Base-by-base conservation (phyloP, 306 rosid genomes). In the Prunus davidiana region DNA sequence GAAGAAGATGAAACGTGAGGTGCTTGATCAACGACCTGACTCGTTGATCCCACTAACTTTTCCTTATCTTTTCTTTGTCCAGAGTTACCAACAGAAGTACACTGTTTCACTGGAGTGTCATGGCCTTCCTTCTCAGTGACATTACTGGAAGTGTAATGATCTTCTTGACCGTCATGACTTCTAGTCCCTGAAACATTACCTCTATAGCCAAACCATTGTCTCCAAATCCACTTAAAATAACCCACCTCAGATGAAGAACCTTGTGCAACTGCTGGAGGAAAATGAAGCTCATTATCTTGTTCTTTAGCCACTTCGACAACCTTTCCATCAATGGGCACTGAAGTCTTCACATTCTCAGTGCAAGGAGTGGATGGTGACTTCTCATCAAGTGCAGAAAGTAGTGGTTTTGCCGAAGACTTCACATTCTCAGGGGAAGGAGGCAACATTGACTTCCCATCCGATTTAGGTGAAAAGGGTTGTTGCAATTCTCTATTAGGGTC, bases 11-110 rank as follows among this genome's bases (percentile, higher is more conserved):
- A 69, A 58, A 72, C 20, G 5, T 49, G 76, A 67, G 73, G 72
- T 62, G 50, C 87, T 67, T 68, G 85, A 86, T 76, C 84, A 78
- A 64, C 85, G 64, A 83, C 84, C 80, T 64, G 68, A 77, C 27
- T 61, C 25, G 78, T 54, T 76, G 86, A 80, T 66, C 78, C 73
- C 65, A 30, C 77, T 67, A 28, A 13, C 38, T 73, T 63, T 69
- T 82, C 78, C 56, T 73, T 71, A 19, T 80, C 70, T 62, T 66
- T 82, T 81, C 65, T 80, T 72, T 69, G 84, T 72, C 41, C 62
- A 57, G 8, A 56, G 60, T 41, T 65, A 22, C 51, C 66, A 38
- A 43, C 38, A 69, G 79, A 41, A 58, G 64, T 45, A 69, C 8
- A 30, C 47, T 28, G 47, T n/a, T 71, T 56, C 57, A 55, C 67